phyloP scores from a whole-genome alignment of 768 basidiomycete species.

The Leccinellum albellum region DNA sequence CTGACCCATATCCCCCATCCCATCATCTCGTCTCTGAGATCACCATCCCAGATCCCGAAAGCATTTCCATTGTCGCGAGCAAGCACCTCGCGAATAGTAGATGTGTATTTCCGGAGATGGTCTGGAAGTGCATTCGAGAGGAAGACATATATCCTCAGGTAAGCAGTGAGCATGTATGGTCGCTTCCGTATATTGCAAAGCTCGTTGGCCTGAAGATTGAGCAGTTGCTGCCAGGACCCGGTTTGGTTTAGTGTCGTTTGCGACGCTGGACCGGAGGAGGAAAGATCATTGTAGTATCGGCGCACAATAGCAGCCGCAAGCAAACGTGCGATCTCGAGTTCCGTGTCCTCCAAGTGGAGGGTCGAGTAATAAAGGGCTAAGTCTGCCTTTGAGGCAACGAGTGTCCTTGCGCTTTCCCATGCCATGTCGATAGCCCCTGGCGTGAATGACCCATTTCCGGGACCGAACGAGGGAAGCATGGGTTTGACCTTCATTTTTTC shows the following conservation, averaged over 20 bases:
- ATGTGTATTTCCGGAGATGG: slow-evolving; percentile 34
- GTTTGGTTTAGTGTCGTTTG: slow-evolving; percentile 1
- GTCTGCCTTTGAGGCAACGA: slow-evolving; percentile 21
- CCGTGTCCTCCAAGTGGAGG: slow-evolving; percentile 45
- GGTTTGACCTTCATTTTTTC: slow-evolving; percentile 22
- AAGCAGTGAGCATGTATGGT: slow-evolving; percentile 49
- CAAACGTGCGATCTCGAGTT: slow-evolving; percentile 56
- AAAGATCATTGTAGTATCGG: slow-evolving; percentile 31
- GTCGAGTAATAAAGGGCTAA: slow-evolving; percentile 24
- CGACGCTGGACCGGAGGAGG: slow-evolving; percentile 7
- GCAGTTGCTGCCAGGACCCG: slow-evolving; percentile 44
- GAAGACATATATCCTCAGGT: slow-evolving; percentile 54
- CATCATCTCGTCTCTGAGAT: slow-evolving; percentile 50
- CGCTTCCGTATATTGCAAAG: slow-evolving; percentile 41
- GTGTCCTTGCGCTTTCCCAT: slow-evolving; percentile 43
- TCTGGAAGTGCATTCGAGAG: slow-evolving; percentile 37
- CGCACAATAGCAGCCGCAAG: slow-evolving; percentile 49
- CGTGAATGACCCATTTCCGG: slow-evolving; percentile 29
- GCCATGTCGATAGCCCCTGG: slow-evolving; percentile 39
- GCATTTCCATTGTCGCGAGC: slow-evolving; percentile 62
- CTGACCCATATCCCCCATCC: slow-evolving; percentile 62
- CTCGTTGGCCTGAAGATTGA: slow-evolving; percentile 58
- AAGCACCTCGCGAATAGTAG: slow-evolving; percentile 50
- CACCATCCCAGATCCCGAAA: slow-evolving; percentile 65
- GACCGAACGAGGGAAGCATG: slow-evolving; percentile 11